Evolutionary conservation across 768 basidiomycete species (phyloP), one percentile per base, ranked within the genome.

Genomic region (Trametes punicea): DNA sequence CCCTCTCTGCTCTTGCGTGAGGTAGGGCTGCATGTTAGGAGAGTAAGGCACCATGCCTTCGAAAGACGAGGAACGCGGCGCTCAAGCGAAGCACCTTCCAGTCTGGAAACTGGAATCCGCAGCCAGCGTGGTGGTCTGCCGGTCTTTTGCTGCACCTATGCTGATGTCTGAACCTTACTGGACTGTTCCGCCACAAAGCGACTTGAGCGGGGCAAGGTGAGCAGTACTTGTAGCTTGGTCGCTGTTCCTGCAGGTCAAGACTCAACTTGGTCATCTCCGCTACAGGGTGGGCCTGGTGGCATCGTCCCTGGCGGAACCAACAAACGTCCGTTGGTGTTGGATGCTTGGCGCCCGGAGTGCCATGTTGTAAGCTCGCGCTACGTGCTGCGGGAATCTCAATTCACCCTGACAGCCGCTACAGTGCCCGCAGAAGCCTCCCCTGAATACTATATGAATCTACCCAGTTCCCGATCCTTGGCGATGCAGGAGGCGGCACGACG

Each of bases 21-120:
- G 33, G 52, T n/a, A n/a, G n/a, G 42, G 26, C 16, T 29, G 30
- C n/a, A 26, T 44, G 6, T 8, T 6, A 15, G 46, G 30, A 16
- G 31, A 27, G 11, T 46, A 29, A 47, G 25, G 18, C 16, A 38
- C 52, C n/a, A 25, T 29, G 18, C 25, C 54, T 55, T 41, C 46
- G 38, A 47, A 30, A 47, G 46, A 55, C 39, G 54, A 55, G 54
- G 54, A 48, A 47, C 46, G 18, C 54, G 30, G 54, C 54, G 54
- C 46, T 47, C 16, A 18, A 16, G 42, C 42, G 11, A 44, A 44
- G 36, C 36, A 38, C 23, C 21, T 26, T 21, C 6, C 11, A 11
- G 11, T n/a, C 40, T 13, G 21, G 23, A 26, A 15, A 3, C 11
- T 1, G 23, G 26, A n/a, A 15, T 36, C 13, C 42, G 25, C 42